Evolutionary conservation across 306 rosid species (phyloP).

Genomic region (Abrus pulchellus): DNA sequence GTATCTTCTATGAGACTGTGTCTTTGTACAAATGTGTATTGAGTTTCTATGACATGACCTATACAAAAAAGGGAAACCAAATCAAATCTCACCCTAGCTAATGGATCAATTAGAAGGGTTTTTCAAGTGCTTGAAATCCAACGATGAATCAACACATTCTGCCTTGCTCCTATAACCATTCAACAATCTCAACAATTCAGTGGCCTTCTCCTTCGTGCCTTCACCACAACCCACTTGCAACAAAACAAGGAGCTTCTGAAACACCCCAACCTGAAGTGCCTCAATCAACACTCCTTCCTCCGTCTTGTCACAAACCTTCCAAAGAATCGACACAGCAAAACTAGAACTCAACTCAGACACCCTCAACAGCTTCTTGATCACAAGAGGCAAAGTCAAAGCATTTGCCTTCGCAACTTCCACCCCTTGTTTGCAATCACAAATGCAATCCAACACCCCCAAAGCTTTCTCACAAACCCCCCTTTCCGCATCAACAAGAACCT

Average conservation of each 20-base stretch:
- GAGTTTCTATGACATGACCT: constrained; percentile 36
- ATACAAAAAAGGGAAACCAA: constrained; percentile 16
- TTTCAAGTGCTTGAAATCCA: constrained; percentile 76
- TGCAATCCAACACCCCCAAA: constrained; percentile 65
- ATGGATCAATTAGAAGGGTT: constrained; percentile 61
- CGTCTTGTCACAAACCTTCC: constrained; percentile 69
- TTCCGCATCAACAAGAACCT: constrained; percentile 73
- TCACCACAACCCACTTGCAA: constrained; percentile 84
- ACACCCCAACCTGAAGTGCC: constrained; percentile 75
- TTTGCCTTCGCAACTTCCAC: constrained; percentile 62
- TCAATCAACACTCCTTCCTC: constrained; percentile 60
- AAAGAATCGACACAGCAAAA: constrained; percentile 68
- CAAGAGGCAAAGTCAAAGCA: constrained; percentile 78
- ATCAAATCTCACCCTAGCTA: neutral
- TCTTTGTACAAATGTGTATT: constrained; percentile 49
- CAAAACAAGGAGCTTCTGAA: constrained; percentile 82
- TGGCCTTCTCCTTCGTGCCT: constrained; percentile 69
- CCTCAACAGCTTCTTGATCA: constrained; percentile 79
- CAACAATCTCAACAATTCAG: constrained; percentile 75
- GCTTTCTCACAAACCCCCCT: constrained; percentile 71
- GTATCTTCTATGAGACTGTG: constrained; percentile 42
- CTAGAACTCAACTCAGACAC: constrained; percentile 70
- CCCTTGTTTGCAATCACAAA: constrained; percentile 68
- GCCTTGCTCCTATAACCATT: constrained; percentile 64
- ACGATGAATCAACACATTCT: constrained; percentile 75